phyloP scores from a whole-genome alignment of 768 basidiomycete species.

The Serendipita vermifera region DNA sequence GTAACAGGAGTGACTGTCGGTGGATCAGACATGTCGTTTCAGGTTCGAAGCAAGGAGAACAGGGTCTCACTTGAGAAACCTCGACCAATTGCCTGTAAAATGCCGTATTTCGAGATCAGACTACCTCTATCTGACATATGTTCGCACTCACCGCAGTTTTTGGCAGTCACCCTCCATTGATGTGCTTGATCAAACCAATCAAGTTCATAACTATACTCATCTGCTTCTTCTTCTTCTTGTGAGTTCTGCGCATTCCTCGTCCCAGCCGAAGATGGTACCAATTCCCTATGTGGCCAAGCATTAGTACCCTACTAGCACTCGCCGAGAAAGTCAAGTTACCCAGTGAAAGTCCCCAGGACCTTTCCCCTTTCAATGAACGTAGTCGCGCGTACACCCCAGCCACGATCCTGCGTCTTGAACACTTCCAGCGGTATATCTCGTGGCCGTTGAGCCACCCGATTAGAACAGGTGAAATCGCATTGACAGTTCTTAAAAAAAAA shows the following conservation, averaged over 20 bases:
- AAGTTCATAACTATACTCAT: conserved; percentile 48
- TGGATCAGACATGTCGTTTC: conserved; percentile 13
- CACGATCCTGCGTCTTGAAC: conserved; percentile 47
- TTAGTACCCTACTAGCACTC: background rate
- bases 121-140: background rate
- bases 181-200: conserved; percentile 36
- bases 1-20: conserved; percentile 49
- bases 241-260: conserved; percentile 23
- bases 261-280: conserved; percentile 22
- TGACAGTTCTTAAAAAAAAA: conserved; percentile 29
- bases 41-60: background rate
- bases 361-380: conserved; percentile 36
- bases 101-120: conserved; percentile 8
- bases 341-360: conserved; percentile 55
- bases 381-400: conserved; percentile 53
- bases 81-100: conserved; percentile 55
- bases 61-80: conserved; percentile 47
- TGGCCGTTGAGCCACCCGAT: conserved; percentile 49
- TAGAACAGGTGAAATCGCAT: conserved; percentile 36
- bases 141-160: conserved; percentile 32
- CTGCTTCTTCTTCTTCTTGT: conserved; percentile 31
- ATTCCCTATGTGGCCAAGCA: too few species aligned
- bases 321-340: conserved; percentile 29
- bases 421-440: conserved; percentile 46
- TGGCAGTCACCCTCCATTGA: conserved; percentile 45